Evolutionary conservation across 2,329 filamentous ascomycete genomes (phyloP).

Genomic region (Aaosphaeria pasadenensis): DNA sequence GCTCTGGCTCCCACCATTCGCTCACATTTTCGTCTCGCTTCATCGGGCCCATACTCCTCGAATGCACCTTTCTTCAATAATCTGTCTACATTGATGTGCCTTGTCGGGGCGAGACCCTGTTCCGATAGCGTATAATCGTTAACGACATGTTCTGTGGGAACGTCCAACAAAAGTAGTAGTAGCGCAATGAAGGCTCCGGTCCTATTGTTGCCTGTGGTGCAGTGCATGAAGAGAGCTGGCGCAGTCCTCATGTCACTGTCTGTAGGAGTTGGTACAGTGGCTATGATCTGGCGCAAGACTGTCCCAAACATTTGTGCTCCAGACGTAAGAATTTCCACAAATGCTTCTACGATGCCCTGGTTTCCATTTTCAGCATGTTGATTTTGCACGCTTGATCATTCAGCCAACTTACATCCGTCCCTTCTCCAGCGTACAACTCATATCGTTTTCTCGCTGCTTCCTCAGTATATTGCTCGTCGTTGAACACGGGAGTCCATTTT

Average conservation of each 20-base stretch:
- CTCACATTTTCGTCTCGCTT: constrained; percentile 22
- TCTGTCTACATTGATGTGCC: constrained; percentile 39
- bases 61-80: constrained; percentile 52
- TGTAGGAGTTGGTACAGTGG: constrained; percentile 11
- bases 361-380: neutral
- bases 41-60: constrained; percentile 21
- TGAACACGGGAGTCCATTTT: constrained; percentile 64
- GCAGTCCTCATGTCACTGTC: constrained; percentile 15
- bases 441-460: constrained; percentile 60
- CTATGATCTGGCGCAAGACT: constrained; percentile 59
- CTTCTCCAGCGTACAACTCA: constrained; percentile 55
- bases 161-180: constrained; percentile 59
- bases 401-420: constrained; percentile 38
- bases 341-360: constrained; percentile 60
- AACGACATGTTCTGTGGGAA: constrained; percentile 54
- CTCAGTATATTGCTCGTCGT: constrained; percentile 57
- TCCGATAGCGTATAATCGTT: constrained; percentile 68
- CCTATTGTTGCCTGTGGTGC: constrained; percentile 72
- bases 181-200: constrained; percentile 68
- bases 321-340: constrained; percentile 57
- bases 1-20: constrained; percentile 35
- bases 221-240: constrained; percentile 64
- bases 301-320: constrained; percentile 53
- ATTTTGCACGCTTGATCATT: no score
- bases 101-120: constrained; percentile 41